Evolutionary conservation across 2,329 filamentous ascomycete genomes (phyloP), one percentile per base, ranked within the genome.

Genomic region (Lasiodiplodia theobromae): DNA sequence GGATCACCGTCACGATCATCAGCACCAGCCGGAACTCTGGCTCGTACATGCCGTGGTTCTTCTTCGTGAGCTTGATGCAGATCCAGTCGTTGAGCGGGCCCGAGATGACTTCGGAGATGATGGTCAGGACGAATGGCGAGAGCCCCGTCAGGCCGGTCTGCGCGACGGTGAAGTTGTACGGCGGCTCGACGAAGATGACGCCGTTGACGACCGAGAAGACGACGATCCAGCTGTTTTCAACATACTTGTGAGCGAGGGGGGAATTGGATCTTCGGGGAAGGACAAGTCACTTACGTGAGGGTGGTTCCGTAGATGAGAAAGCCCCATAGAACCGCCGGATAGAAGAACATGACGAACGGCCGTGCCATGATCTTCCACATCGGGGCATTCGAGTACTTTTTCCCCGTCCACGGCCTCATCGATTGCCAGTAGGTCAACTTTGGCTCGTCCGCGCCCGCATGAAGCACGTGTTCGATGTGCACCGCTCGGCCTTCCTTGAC

Each of bases 141-240:
- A 87, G 77, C 40, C 82, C 84, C 71, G 86, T 84, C 49, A 86
- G 78, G 0, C 86, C 86, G 1, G 83, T 83, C 69, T 85, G 75
- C 11, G 81, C 80, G 10, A 84, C 79, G 23, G 78, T 79, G 74
- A 87, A 86, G 77, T 84, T 85, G 70, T 78, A 82, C 0, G 78
- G 77, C 3, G 73, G 68, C 2, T 73, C 74, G 34, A 73, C 69
- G 70, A 80, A 76, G 28, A 78, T 73, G 71, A 84, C 78, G 7
- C 81, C 81, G 72, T 85, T 83, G 68, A 85, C 81, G 52, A 86
- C 81, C 60, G 78, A 80, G 72, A 85, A 83, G 66, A 85, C 81
- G 23, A 81, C 75, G 60, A 81, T 77, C 78, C 80, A 79, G n/a
- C 2, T 16, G 2, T 6, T 12, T 1, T 38, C 28, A 52, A n/a